Evolutionary conservation across 345 rosid species (phyloP), one percentile per base, ranked within the genome.

Genomic region (Salix brachista): DNA sequence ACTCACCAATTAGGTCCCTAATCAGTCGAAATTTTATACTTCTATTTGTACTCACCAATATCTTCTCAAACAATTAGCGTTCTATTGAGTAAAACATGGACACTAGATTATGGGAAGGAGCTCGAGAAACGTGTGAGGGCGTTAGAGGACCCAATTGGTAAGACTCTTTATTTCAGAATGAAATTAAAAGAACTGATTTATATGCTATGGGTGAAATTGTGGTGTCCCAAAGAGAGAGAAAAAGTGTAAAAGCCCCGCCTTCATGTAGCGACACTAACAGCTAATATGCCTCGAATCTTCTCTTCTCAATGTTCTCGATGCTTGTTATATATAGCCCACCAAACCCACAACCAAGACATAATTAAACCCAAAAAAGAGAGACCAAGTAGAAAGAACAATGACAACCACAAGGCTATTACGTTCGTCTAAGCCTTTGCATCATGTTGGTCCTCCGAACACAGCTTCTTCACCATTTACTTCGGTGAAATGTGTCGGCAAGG

Each of bases 241-340:
- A 41, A 46, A 46, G 50, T 44, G 66, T n/a, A 26, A 62, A 62
- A 26, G 30, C 9, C 11, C 25, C 30, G 2, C 8, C 54, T 58
- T 67, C 84, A 52, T 13, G 66, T 41, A 30, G 74, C 77, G 81
- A 79, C 87, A 75, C 23, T 10, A 36, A 1, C 68, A 3, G 10
- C 83, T 48, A 77, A 85, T 81, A 88, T 90, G 77, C 89, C 39
- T 12, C 82, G 91, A 85, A 86, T 90, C 87, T 87, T 87, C 90
- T 10, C 72, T 62, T 68, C 30, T 68, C 36, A 21, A 46, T 4
- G 34, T 73, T 71, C 67, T 67, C 11, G 19, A 36, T 67, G 79
- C 77, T 69, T 77, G 0, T 4, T 34, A 78, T 36, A 68, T 58
- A 58, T 21, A 74, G 19, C 21, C 26, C 70, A 13, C 44, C 32